Base-by-base conservation (phyloP, 163 green algal species). In the Scenedesmus sp. region DNA sequence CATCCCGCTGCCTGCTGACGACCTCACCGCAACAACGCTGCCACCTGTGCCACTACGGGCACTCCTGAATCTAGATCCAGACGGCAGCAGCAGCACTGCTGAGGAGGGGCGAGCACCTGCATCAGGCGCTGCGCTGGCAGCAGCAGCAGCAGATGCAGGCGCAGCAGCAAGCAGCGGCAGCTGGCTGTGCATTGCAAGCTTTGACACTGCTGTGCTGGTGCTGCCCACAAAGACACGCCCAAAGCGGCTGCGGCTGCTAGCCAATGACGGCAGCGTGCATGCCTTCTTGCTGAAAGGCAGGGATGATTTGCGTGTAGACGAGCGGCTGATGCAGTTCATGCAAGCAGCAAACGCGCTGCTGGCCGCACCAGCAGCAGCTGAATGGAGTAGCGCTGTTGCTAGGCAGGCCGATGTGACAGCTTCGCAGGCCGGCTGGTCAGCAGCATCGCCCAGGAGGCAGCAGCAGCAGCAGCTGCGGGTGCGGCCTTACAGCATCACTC, bases 151-250 rank as follows among this genome's bases (percentile, higher is more conserved):
- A 70, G 59, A 86, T 9, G 16, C 15, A 4, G 64, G 46, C n/a
- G 1, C 10, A 20, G 67, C 76, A 88, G 87, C 82, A 0, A 73
- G 26, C 93, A 34, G 74, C 62, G 64, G 60, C 52, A 84, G 12
- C 79, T 89, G 54, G 76, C 82, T 96, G 56, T 96, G 91, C 7
- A 92, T 98, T 56, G 88, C 83, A 16, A 74, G 70, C 18, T 94
- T 97, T 81, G 83, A 86, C 62, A 79, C 56, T 56, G 62, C 64
- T 8, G 86, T 84, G 55, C 46, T 88, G 0, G 92, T 92, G 4
- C 95, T 99, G 77, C 83, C 92, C 56, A 99, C 98, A 52, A 99
- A 99, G 93, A 99, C 98, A 0, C 94, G 97, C 4, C 98, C 98
- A 12, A 99, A 99, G 94, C 92, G 94, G 10, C 87, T 99, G 57